Conservation (phyloP, 768 basidiomycete species). For the Chiua virens region DNA sequence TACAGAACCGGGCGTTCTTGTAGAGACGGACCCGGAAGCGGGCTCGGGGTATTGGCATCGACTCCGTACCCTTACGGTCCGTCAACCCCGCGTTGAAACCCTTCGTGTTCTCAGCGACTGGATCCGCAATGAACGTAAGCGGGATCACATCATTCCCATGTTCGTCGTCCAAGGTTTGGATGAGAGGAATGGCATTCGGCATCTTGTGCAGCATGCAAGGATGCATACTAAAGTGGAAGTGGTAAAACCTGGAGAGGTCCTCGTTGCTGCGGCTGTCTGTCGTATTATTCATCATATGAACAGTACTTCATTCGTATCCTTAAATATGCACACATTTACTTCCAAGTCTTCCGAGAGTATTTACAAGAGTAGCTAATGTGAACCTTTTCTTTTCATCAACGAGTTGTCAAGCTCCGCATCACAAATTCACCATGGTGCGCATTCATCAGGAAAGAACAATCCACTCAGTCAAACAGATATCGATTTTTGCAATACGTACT, state of each 20-base stretch:
- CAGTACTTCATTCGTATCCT: background rate
- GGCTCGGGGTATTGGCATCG: slow-evolving; percentile 13
- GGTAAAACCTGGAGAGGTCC: background rate
- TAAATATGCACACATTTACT: slow-evolving; percentile 1
- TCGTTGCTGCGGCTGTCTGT: background rate
- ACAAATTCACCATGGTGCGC: too few relatives aligned
- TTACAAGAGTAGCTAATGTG: too few relatives aligned
- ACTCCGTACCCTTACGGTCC: slow-evolving; percentile 20
- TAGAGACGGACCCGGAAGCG: background rate
- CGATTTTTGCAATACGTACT: too few relatives aligned
- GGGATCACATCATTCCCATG: slow-evolving; percentile 9
- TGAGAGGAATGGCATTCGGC: slow-evolving; percentile 14
- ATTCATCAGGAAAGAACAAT: too few relatives aligned
- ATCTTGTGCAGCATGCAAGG: slow-evolving; percentile 11
- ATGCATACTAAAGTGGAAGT: slow-evolving; percentile 18
- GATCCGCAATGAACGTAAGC: slow-evolving; percentile 14
- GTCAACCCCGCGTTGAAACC: slow-evolving; percentile 23
- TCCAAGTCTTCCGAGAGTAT: too few relatives aligned
- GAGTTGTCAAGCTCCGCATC: too few relatives aligned
- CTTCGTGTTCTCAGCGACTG: slow-evolving; percentile 22
- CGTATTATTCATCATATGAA: too few relatives aligned
- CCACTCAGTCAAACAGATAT: too few relatives aligned
- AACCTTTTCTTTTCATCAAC: too few relatives aligned
- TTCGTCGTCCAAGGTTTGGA: slow-evolving; percentile 18
- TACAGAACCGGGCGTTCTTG: background rate